A percentile compares a stretch with the other conserved stretches of the same genome.
Conservation (phyloP, 2,329 filamentous ascomycete genomes). For the Trichoderma atrobrunneum region DNA sequence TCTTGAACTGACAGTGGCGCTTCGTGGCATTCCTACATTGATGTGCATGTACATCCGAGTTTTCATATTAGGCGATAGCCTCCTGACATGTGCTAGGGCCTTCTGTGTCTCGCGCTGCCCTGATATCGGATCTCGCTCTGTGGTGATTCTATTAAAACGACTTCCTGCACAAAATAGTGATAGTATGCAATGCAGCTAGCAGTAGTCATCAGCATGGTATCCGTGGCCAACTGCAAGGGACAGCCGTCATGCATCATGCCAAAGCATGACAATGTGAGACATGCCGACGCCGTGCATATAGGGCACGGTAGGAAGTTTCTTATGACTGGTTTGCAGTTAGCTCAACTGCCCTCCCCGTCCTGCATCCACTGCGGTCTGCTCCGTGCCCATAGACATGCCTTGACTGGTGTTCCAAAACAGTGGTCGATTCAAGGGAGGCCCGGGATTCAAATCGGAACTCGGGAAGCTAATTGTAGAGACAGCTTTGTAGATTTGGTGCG, state of each 20-base stretch:
- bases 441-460: neutral
- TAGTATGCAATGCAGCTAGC: neutral
- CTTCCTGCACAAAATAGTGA: neutral
- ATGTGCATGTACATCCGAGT: neutral
- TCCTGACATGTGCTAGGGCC: neutral
- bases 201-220: neutral
- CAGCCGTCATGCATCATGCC: neutral
- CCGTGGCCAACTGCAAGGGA: neutral
- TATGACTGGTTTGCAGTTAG: neutral
- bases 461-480: neutral
- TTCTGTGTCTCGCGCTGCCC: neutral
- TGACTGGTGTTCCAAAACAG: neutral
- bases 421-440: neutral
- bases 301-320: neutral
- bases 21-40: neutral
- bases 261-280: conserved; percentile 5
- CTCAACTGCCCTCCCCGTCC: neutral
- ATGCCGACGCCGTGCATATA: neutral
- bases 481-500: neutral
- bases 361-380: neutral
- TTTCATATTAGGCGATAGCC: too few relatives aligned
- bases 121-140: neutral
- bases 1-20: neutral
- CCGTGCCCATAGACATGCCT: neutral
- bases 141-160: neutral